These are phyloP conservation scores for Kalanchoe fedtschenkoi DNA, from an alignment of 164 flowering plant genomes.

Conservation along the genomic window DNA sequence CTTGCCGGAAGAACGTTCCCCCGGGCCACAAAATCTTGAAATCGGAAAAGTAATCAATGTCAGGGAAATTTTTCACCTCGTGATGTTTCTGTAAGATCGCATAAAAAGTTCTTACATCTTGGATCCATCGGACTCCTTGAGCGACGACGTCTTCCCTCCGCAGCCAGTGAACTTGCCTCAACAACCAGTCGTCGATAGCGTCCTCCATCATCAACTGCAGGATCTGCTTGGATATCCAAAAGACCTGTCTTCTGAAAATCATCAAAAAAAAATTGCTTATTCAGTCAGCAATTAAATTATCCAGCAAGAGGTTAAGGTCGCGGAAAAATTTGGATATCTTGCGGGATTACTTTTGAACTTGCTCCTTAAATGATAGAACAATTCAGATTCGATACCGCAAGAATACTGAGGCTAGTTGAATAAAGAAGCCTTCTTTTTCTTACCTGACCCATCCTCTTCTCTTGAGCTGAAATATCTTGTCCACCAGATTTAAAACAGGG, in stretches of 20 bases:
- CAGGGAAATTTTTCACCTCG: background rate
- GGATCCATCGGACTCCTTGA: slow-evolving; percentile 75
- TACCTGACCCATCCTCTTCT: slow-evolving; percentile 98
- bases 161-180: slow-evolving; percentile 85
- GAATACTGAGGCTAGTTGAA: background rate
- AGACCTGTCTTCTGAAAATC: slow-evolving; percentile 80
- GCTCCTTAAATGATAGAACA: background rate
- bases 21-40: slow-evolving; percentile 80
- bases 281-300: background rate
- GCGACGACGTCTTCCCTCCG: slow-evolving; percentile 78
- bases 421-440: slow-evolving; percentile 9
- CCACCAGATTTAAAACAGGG: slow-evolving; percentile 83
- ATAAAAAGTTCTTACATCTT: slow-evolving; percentile 56
- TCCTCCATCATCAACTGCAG: slow-evolving; percentile 95
- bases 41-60: background rate
- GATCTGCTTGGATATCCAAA: slow-evolving; percentile 98
- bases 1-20: slow-evolving; percentile 61
- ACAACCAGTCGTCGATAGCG: slow-evolving; percentile 93
- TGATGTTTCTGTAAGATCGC: background rate
- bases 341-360: background rate
- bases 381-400: background rate
- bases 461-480: slow-evolving; percentile 87
- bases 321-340: no score
- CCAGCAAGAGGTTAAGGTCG: background rate
- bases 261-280: slow-evolving; percentile 6